Conservation (phyloP, 441 rosid genomes). For the Corymbia calophylla region DNA sequence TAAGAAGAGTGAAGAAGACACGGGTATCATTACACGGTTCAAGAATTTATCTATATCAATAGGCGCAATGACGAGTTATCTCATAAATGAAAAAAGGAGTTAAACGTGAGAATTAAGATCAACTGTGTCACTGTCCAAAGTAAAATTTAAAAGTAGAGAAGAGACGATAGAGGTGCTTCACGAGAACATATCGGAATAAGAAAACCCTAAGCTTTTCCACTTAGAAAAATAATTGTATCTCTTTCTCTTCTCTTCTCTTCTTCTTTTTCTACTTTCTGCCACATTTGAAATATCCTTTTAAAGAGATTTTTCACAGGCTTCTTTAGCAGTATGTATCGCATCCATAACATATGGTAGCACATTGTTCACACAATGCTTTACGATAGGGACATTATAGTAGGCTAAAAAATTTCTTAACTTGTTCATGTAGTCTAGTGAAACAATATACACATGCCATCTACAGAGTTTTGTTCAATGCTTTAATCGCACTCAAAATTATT, state of each 20-base stretch:
- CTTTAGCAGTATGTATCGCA: background rate
- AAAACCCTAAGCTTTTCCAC: background rate
- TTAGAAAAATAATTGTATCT: background rate
- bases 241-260: background rate
- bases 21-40: background rate
- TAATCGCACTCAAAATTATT: background rate
- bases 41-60: background rate
- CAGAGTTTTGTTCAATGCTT: background rate
- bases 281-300: background rate
- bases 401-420: background rate
- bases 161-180: background rate
- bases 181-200: background rate
- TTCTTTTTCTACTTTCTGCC: background rate
- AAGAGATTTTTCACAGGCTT: background rate
- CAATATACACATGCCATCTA: background rate
- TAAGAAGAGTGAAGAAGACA: background rate
- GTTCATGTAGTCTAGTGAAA: background rate
- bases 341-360: background rate
- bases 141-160: background rate
- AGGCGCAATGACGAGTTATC: background rate
- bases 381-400: background rate
- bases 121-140: background rate
- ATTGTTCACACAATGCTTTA: background rate
- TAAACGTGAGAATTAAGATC: background rate
- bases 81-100: background rate